Evolutionary conservation across 148 eudicot genomes (phyloP).

Genomic region (Oxyria digyna): DNA sequence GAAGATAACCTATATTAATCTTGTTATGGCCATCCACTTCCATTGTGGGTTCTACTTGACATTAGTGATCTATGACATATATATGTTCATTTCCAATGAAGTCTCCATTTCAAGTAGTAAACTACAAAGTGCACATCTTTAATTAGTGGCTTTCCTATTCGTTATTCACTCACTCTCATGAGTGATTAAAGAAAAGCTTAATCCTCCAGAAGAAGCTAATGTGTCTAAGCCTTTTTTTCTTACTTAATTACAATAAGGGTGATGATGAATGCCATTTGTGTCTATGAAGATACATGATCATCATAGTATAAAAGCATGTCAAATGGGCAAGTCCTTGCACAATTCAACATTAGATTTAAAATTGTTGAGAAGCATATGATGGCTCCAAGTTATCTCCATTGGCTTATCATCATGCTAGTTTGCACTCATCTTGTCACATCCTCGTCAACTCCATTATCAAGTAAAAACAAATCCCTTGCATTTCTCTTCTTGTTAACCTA

Average conservation of each 20-base stretch:
- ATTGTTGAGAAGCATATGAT: slow-evolving; percentile 9
- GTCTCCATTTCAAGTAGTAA: too few species aligned
- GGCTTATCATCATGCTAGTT: slow-evolving; percentile 9
- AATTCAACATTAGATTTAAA: background rate
- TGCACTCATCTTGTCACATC: background rate
- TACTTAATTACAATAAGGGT: slow-evolving; percentile 7
- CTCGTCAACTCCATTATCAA: background rate
- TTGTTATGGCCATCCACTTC: too few species aligned
- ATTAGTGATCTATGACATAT: slow-evolving; percentile 11
- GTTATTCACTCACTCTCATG: too few species aligned
- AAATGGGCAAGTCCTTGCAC: background rate
- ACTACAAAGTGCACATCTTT: background rate
- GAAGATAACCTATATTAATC: too few species aligned
- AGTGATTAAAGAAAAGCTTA: background rate
- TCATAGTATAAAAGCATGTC: background rate
- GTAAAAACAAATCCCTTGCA: background rate
- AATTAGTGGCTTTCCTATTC: background rate
- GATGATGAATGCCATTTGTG: background rate
- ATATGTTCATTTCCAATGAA: background rate
- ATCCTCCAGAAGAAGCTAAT: slow-evolving; percentile 12
- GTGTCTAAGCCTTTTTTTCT: background rate
- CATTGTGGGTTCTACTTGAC: slow-evolving; percentile 15
- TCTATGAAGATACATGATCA: background rate
- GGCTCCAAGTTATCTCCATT: slow-evolving; percentile 16
- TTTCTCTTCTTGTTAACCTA: too few species aligned